These are phyloP conservation scores for Penicillium pancosmium DNA, from an alignment of 495 filamentous ascomycete genomes.

Conservation along the genomic window DNA sequence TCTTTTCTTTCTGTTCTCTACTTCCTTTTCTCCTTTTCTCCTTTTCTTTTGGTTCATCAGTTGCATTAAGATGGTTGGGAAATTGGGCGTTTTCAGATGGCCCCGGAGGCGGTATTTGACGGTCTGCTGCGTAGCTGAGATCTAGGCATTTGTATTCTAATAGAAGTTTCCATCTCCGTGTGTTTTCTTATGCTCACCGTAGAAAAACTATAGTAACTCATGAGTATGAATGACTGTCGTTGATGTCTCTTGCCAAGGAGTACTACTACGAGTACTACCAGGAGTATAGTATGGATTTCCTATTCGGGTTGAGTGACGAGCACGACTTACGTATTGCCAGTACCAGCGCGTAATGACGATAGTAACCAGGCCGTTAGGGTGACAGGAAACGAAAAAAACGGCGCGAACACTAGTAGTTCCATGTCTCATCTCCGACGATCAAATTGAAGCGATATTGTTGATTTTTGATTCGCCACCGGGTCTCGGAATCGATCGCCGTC, in stretches of 20 bases:
- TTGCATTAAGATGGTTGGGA: conserved; percentile 30
- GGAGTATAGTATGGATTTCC: neutral
- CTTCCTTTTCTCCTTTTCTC: neutral
- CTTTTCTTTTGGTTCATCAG: conserved; percentile 6
- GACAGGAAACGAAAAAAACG: neutral
- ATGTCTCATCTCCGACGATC: neutral
- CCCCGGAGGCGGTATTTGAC: conserved; percentile 17
- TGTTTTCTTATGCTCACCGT: neutral
- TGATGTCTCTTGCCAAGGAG: too few relatives aligned
- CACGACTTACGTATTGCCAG: neutral
- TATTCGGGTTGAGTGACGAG: neutral
- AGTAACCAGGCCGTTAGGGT: too few relatives aligned
- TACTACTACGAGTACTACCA: too few relatives aligned
- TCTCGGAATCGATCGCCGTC: neutral
- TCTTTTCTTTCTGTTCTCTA: conserved; percentile 5
- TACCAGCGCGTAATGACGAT: too few relatives aligned
- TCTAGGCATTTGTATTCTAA: conserved; percentile 24
- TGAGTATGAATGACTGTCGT: too few relatives aligned
- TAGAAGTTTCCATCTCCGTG: conserved; percentile 10
- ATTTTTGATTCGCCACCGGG: neutral
- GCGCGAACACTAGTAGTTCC: neutral
- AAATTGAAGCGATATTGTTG: neutral
- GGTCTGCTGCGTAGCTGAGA: conserved; percentile 5
- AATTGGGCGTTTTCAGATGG: conserved; percentile 26
- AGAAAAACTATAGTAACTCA: too few relatives aligned